Conservation (phyloP, 495 filamentous ascomycete genomes). For the Hypoxylon rickii region DNA sequence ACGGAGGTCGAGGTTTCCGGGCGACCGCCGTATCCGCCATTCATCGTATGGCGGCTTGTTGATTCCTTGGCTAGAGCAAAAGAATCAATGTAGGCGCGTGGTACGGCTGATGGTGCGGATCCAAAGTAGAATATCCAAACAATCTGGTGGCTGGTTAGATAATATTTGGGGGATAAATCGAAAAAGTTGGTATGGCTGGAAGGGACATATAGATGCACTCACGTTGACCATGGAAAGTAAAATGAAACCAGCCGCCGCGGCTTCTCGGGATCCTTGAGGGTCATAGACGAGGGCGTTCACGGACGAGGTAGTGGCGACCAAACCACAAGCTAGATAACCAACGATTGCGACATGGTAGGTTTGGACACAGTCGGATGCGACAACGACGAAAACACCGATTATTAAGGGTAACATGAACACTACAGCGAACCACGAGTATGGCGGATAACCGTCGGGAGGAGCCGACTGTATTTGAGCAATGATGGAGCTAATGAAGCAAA, state of each 20-base stretch:
- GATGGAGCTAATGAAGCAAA: constrained; percentile 83
- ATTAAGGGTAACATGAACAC: constrained; percentile 85
- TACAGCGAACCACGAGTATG: constrained; percentile 88
- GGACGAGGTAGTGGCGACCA: constrained; percentile 82
- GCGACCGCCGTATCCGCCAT: constrained; percentile 60
- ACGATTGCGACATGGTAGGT: constrained; percentile 93
- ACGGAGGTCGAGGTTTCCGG: constrained; percentile 82
- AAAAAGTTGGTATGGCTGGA: neutral
- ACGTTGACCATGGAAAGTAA: constrained; percentile 94
- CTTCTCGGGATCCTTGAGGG: constrained; percentile 71
- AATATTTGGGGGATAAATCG: neutral
- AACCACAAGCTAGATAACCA: constrained; percentile 79
- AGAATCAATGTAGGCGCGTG: constrained; percentile 91
- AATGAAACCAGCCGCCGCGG: constrained; percentile 90
- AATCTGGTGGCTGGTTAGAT: constrained; percentile 61
- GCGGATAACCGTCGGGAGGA: constrained; percentile 60
- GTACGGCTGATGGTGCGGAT: constrained; percentile 83
- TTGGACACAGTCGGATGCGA: constrained; percentile 78
- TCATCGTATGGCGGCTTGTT: constrained; percentile 72
- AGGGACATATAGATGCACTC: constrained; percentile 40
- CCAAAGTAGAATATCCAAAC: constrained; percentile 99
- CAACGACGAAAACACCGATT: constrained; percentile 73
- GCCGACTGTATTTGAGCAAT: constrained; percentile 61
- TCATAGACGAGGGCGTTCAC: constrained; percentile 82
- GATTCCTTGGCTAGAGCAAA: constrained; percentile 92